Evolutionary conservation across 2,329 filamentous ascomycete genomes (phyloP).

Genomic region (Capronia coronata): DNA sequence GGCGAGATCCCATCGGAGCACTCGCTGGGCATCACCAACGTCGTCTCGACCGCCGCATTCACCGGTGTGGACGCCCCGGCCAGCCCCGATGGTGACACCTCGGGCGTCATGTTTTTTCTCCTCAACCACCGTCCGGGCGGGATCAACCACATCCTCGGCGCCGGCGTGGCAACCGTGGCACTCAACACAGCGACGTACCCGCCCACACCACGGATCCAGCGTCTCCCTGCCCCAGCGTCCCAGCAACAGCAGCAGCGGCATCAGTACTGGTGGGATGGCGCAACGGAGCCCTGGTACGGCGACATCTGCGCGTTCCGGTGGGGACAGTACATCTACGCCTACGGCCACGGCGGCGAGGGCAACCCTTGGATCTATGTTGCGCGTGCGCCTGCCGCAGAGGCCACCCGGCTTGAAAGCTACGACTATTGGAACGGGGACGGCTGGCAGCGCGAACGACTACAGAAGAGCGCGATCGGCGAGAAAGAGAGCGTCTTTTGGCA

Average conservation of each 20-base stretch:
- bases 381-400: slow-evolving; percentile 18
- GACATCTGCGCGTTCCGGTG: slow-evolving; percentile 26
- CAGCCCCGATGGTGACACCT: not conserved
- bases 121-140: slow-evolving; percentile 29
- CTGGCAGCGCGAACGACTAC: slow-evolving; percentile 23
- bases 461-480: slow-evolving; percentile 17
- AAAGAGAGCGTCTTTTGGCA: slow-evolving; percentile 30
- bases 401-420: slow-evolving; percentile 23
- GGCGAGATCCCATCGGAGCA: slow-evolving; percentile 23
- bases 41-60: slow-evolving; percentile 25
- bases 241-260: not conserved
- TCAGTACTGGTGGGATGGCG: slow-evolving; percentile 28
- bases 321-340: slow-evolving; percentile 26
- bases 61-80: too few relatives aligned
- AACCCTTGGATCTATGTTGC: slow-evolving; percentile 27
- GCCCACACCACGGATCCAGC: slow-evolving; percentile 17
- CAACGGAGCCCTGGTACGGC: slow-evolving; percentile 28
- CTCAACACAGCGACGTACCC: slow-evolving; percentile 20
- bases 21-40: slow-evolving; percentile 28
- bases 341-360: slow-evolving; percentile 26
- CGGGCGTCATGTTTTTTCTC: slow-evolving; percentile 27
- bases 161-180: slow-evolving; percentile 25
- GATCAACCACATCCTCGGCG: slow-evolving; percentile 26
- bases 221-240: slow-evolving; percentile 11
- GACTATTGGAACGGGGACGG: slow-evolving; percentile 29